Evolutionary conservation across 1,139 yeast genomes (phyloP), one percentile per base, ranked within the genome.

Genomic region (Pichia sp.): DNA sequence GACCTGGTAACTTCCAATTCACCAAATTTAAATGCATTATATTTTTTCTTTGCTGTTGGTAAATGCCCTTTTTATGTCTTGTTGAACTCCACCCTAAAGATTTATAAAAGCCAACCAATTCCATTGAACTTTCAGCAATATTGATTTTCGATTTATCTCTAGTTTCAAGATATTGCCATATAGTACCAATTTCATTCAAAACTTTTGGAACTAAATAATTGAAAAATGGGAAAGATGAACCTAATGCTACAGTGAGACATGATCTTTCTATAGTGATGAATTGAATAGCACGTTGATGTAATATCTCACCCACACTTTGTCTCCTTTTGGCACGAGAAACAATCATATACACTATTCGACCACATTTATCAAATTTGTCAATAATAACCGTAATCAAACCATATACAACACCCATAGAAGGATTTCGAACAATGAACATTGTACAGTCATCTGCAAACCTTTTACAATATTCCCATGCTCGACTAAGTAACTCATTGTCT

Each of bases 381-480:
- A 71, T 69, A 81, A 82, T 76, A 1, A 83, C 75, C 28, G 74
- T 61, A n/a, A 75, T 66, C 18, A 75, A 60, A 5, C 84, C 84
- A 50, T 75, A 75, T 18, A 78, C 52, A 23, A 73, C 68, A 49
- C 77, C 76, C 31, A 77, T 63, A 12, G 78, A 69, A 3, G 81
- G 71, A 54, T 78, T 78, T 38, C 82, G 60, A 19, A 78, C 80
- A 38, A 79, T 75, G 55, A 78, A 78, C 53, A 75, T 80, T 36
- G 64, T 64, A 47, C 71, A 55, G 30, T 54, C 58, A 7, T 42
- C 44, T 2, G 40, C 37, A 14, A 38, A 41, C 4, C 43, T 46
- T n/a, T 35, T 28, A 5, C 30, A 19, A 28, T 41, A 25, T 2
- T 28, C 19, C 21, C 36, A 18, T 4, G 47, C n/a, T 19, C 42